Evolutionary conservation across 2,329 filamentous ascomycete genomes (phyloP), one percentile per base, ranked within the genome.

Genomic region (Periconia sp.): DNA sequence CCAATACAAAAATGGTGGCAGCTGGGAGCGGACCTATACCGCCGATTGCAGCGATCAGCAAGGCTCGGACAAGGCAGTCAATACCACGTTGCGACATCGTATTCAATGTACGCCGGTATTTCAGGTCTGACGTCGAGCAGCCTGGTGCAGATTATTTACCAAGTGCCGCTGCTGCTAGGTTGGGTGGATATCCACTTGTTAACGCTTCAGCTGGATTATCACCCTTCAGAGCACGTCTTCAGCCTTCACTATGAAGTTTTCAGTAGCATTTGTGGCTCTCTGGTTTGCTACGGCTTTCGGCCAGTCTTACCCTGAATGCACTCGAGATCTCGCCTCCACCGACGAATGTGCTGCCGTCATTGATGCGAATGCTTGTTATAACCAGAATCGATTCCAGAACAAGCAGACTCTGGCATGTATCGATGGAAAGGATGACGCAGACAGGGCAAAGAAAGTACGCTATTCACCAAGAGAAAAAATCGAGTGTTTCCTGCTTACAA

Each of bases 301-400:
- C 9, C 59, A 58, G 33, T 43, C 42, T 7, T 53, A 46, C 26
- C 52, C 42, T 4, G 58, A 57, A 30, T 65, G 61, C 35, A 64
- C 63, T 4, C 28, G 31, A 19, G 57, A 57, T 21, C 32, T 64
- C 10, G 56, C 49, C 10, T 40, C 45, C 47, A 61, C 54, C 7
- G 60, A 66, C 19, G 60, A 61, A 5, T 66, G 62, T 26, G 58
- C 60, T 4, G 49, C 50, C 23, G 61, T 66, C 30, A 64, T 65
- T 46, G 54, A 65, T 36, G 61, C 63, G 13, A 65, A 64, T 32
- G 61, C 61, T 5, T 66, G 60, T 43, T 64, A 65, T 47, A 66
- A 66, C 46, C 52, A 64, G 40, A 46, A 52, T 25, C 49, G 57
- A 9, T 66, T 58, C 36, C 32, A 24, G 21, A 57, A 56, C 23